A percentile compares a stretch with the other conserved stretches of the same genome.
These are phyloP conservation scores for Panaeolus papilionaceus DNA, from an alignment of 768 basidiomycete genomes.

Conservation along the genomic window DNA sequence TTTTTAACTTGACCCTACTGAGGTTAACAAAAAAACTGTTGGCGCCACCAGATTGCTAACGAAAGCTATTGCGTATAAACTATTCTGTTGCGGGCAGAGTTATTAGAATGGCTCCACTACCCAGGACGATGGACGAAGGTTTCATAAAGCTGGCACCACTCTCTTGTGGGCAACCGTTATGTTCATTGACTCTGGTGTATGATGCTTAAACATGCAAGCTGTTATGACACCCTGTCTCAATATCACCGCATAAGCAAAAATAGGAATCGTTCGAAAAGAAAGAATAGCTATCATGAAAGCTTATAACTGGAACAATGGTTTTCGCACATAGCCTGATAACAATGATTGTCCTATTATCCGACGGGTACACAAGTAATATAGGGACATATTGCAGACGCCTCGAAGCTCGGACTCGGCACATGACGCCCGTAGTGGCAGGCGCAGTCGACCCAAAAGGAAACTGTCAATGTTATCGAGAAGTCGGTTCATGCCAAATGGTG, in stretches of 20 bases:
- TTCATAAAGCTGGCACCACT: not conserved
- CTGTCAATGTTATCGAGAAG: constrained; percentile 8
- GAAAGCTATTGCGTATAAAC: not conserved
- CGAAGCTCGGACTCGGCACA: not conserved
- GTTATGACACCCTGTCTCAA: not conserved
- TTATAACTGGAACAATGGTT: constrained; percentile 2
- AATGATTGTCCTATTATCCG: not conserved
- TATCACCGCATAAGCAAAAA: constrained; percentile 6
- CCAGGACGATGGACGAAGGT: not conserved
- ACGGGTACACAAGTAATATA: not conserved
- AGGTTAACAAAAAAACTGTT: not conserved
- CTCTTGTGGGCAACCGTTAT: too few species aligned
- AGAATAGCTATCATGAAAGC: constrained; percentile 4
- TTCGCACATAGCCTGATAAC: not conserved
- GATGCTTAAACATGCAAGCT: not conserved
- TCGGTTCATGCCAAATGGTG: not conserved
- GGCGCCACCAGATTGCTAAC: not conserved
- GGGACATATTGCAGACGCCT: not conserved
- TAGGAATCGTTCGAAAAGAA: not conserved
- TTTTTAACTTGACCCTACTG: not conserved
- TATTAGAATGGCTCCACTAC: not conserved
- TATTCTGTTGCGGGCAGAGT: not conserved
- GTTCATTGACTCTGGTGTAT: too few species aligned
- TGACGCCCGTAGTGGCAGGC: not conserved
- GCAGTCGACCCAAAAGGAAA: constrained; percentile 2